These are phyloP conservation scores for Pichia heedii DNA, from an alignment of 805 yeast species.

Conservation along the genomic window DNA sequence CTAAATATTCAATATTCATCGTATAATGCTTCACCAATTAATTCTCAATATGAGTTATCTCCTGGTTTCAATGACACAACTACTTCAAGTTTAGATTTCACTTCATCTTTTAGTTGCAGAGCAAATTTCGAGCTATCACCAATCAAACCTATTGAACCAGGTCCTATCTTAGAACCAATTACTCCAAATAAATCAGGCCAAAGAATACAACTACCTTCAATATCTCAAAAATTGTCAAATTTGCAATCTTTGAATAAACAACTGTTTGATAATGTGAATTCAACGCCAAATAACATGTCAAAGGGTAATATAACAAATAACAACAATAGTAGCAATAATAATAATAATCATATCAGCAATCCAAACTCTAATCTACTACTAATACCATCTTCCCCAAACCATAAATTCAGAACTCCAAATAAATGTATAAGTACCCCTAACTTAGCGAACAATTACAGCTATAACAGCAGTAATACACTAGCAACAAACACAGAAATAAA, in stretches of 20 bases:
- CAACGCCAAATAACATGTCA: too few relatives aligned
- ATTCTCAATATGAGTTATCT: constrained; percentile 19
- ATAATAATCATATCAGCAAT: background rate
- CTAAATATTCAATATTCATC: constrained; percentile 8
- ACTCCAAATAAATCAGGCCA: constrained; percentile 35
- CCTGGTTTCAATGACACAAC: constrained; percentile 16
- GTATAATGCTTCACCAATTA: constrained; percentile 11
- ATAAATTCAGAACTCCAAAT: constrained; percentile 5
- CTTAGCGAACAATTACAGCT: constrained; percentile 1
- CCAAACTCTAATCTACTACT: background rate
- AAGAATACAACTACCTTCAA: background rate
- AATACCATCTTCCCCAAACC: background rate
- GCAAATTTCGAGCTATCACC: constrained; percentile 61
- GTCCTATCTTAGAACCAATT: constrained; percentile 57
- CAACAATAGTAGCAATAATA: background rate
- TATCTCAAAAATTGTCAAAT: too few relatives aligned
- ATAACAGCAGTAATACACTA: constrained; percentile 1
- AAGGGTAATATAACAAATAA: too few relatives aligned
- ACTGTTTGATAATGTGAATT: background rate
- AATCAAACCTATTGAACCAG: constrained; percentile 43
- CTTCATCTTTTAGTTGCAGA: constrained; percentile 59
- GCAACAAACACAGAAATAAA: background rate
- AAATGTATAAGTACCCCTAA: background rate
- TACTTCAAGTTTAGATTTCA: constrained; percentile 35
- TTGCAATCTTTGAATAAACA: too few relatives aligned